Evolutionary conservation across 169 alveolate species (phyloP).

Genomic region (Cryptosporidium felis): DNA sequence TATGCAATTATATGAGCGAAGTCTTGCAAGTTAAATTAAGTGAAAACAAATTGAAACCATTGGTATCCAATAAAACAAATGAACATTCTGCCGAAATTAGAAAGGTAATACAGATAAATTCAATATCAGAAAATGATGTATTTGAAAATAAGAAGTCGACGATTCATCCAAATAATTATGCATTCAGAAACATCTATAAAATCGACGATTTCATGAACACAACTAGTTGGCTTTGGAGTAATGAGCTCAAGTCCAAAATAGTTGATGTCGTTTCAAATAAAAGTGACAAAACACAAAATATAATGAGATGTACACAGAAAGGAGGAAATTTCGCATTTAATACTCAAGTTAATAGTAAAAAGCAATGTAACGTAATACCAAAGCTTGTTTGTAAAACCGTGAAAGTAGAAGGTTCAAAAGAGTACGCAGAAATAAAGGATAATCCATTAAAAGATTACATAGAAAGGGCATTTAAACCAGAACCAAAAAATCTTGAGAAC

Average conservation of each 20-base stretch:
- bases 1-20: slow-evolving; percentile 37
- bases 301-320: not conserved
- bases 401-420: not conserved
- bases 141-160: not conserved
- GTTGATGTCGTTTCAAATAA: slow-evolving; percentile 44
- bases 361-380: slow-evolving; percentile 24
- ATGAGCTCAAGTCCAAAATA: slow-evolving; percentile 33
- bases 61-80: not conserved
- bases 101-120: not conserved
- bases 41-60: not conserved
- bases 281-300: not conserved
- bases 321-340: not conserved
- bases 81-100: not conserved
- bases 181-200: slow-evolving; percentile 39
- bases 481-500: not conserved
- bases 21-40: slow-evolving; percentile 3
- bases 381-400: slow-evolving; percentile 40
- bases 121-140: not conserved
- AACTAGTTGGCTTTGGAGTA: slow-evolving; percentile 59
- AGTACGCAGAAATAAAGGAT: not conserved
- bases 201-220: slow-evolving; percentile 59
- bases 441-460: slow-evolving; percentile 44
- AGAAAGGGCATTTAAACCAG: slow-evolving; percentile 35
- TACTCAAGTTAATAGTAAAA: not conserved
- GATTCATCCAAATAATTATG: slow-evolving; percentile 36